Evolutionary conservation across 1,139 yeast genomes (phyloP), one percentile per base, ranked within the genome.

Genomic region (Protomyces arabidopsidicola): DNA sequence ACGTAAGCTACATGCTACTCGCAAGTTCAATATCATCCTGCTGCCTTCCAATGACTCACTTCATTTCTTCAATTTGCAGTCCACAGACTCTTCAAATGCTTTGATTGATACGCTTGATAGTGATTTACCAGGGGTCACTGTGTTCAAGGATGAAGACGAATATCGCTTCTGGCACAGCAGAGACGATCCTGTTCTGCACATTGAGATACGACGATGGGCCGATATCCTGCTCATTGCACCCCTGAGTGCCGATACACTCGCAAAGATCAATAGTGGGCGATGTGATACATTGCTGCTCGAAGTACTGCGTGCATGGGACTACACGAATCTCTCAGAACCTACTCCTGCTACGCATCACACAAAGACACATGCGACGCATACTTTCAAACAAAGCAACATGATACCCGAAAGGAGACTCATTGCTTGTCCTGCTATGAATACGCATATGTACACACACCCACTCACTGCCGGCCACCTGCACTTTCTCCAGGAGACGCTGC

Each of bases 371-470:
- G 42, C 14, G 9, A 36, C 14, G 14, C 42, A 36, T 4, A 12
- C 14, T n/a, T 36, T 36, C 18, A 36, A 36, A n/a, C 5, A 42
- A 10, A 18, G 22, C 14, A 18, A n/a, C 20, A 10, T 2, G 14
- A 9, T 10, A 42, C 22, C 1, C 3, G 16, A 3, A 12, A 52
- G 14, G 39, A 35, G n/a, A 1, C 85, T 93, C 38, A 75, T 91
- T 62, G 83, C 90, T 53, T 98, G 98, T 0, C 98, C 98, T 2
- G 97, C 98, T 0, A 91, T 93, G 98, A 91, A 93, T 72, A 90
- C 98, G 0, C 86, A 88, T 71, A 91, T 93, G 95, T 93, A 90
- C 75, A 90, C 93, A 31, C 95, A 93, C 72, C 96, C 97, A 10
- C 83, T 91, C 70, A 93, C 98, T 0, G 86, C 89, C 69, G 87